Base-by-base conservation (phyloP, 352 stramenopile species). In the Globisporangium abappressorium region DNA sequence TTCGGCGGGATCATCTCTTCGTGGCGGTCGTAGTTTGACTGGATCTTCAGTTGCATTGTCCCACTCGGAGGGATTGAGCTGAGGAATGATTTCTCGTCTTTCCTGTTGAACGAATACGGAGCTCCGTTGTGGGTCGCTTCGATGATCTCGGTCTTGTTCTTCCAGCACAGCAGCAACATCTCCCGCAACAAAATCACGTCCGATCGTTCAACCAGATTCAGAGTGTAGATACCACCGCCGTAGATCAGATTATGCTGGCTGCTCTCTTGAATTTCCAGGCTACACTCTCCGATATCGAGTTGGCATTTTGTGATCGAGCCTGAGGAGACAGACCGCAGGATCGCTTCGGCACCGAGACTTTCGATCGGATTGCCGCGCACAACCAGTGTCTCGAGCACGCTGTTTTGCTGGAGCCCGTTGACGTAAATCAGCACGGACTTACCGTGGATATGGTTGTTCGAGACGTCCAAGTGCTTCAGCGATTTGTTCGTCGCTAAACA, bases 361-460 rank as follows among this genome's bases (percentile, higher is more conserved):
- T 84, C 86, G 14, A 94, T 88, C 26, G 86, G 84, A 58, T 94
- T 94, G 1, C 81, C 81, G n/a, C 82, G 78, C 9, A 90, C 65
- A 0, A 87, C 69, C 2, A 94, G 75, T 26, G 61, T 77, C 62
- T 88, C 75, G 1, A 92, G 73, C 5, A 65, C 73, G 3, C 64
- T 68, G 55, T 92, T 92, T 47, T 89, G 76, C 41, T 90, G 81
- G 0, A 92, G 63, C 0, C 76, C 76, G 51, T 91, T 78, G 9
- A 89, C 82, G 49, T 88, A 90, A 11, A 92, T 76, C 33, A 91
- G 62, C 20, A 87, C 66, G 0, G 80, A 85, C 34, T 81, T 84
- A 47, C 78, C 82, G 53, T 83, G 79, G 30, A 92, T 79, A 53
- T 90, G 82, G 63, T 91, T 91, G 36, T 90, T 88, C 9, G 78